Conservation (phyloP, 1,139 yeast genomes). For the Eremothecium sinecaudum region DNA sequence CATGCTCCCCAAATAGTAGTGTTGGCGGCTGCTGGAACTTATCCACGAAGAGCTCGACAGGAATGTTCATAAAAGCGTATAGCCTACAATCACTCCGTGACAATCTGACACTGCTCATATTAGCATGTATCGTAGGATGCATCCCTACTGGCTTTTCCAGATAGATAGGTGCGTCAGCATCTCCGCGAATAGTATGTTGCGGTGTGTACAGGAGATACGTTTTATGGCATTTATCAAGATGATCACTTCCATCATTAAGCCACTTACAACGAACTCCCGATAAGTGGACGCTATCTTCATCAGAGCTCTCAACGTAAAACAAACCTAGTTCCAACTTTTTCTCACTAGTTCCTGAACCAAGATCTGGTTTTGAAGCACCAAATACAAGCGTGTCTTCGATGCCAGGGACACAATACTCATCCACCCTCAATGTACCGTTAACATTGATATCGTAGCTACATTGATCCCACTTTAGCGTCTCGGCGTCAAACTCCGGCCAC, state of each 20-base stretch:
- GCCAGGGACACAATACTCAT: conserved; percentile 15
- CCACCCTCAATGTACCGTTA: conserved; percentile 11
- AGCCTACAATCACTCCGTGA: conserved; percentile 28
- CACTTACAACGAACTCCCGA: conserved; percentile 27
- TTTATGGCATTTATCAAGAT: conserved; percentile 22
- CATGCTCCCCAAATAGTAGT: conserved; percentile 31
- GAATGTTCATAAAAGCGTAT: conserved; percentile 25
- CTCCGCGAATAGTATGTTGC: conserved; percentile 11
- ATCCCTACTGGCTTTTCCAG: conserved; percentile 37
- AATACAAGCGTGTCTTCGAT: conserved; percentile 7
- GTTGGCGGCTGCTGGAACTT: conserved; percentile 32
- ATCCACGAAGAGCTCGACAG: conserved; percentile 32
- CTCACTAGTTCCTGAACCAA: neutral
- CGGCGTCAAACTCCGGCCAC: neutral
- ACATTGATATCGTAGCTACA: conserved; percentile 20
- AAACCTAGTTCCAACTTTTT: conserved; percentile 20
- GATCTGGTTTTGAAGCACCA: conserved; percentile 4
- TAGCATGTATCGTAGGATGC: conserved; percentile 35
- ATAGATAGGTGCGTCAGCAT: conserved; percentile 8
- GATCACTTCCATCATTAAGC: conserved; percentile 10
- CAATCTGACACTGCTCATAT: conserved; percentile 17
- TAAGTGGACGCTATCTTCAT: conserved; percentile 19
- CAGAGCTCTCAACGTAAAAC: conserved; percentile 21
- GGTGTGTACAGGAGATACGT: conserved; percentile 23
- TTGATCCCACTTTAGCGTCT: conserved; percentile 9